phyloP scores from a whole-genome alignment of 73 alveolate species.

The Halteria grandinella region DNA sequence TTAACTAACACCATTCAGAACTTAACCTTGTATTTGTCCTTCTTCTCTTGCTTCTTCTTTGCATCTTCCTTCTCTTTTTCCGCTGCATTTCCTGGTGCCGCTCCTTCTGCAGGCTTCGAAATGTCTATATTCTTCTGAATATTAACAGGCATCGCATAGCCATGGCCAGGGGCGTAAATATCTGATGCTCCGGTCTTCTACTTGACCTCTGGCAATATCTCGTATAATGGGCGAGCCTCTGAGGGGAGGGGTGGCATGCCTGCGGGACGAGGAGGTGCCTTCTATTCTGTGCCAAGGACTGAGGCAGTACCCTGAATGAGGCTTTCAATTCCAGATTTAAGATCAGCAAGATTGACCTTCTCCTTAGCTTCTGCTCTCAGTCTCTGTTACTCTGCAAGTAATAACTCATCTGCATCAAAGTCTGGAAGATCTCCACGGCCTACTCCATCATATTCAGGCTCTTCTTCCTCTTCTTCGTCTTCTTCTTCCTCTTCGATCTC shows the following conservation, averaged over 20 bases:
- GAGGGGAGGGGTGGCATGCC: constrained; percentile 31
- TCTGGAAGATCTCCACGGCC: too few relatives aligned
- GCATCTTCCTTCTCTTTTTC: constrained; percentile 27
- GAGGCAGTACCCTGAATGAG: not conserved
- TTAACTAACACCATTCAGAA: constrained; percentile 3
- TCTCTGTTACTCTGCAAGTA: constrained; percentile 3
- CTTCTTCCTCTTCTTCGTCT: constrained; percentile 52
- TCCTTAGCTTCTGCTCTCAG: not conserved
- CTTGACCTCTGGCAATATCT: constrained; percentile 41
- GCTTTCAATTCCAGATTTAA: constrained; percentile 18
- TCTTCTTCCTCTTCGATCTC: constrained; percentile 54
- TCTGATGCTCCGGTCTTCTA: constrained; percentile 19
- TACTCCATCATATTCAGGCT: constrained; percentile 58
- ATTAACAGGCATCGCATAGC: constrained; percentile 25
- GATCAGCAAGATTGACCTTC: constrained; percentile 6
- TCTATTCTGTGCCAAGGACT: not conserved
- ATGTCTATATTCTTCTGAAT: constrained; percentile 11
- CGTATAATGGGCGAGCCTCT: constrained; percentile 49
- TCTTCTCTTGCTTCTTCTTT: constrained; percentile 32
- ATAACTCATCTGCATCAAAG: too few relatives aligned
- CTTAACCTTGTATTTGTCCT: constrained; percentile 44
- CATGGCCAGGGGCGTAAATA: constrained; percentile 43
- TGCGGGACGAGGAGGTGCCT: too few relatives aligned
- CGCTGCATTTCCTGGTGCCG: not conserved
- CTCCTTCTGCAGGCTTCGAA: constrained; percentile 16